A percentile compares a stretch with the other conserved stretches of the same genome.
phyloP scores from a whole-genome alignment of 2,329 filamentous ascomycete genomes.

The Niveomyces coronatus region DNA sequence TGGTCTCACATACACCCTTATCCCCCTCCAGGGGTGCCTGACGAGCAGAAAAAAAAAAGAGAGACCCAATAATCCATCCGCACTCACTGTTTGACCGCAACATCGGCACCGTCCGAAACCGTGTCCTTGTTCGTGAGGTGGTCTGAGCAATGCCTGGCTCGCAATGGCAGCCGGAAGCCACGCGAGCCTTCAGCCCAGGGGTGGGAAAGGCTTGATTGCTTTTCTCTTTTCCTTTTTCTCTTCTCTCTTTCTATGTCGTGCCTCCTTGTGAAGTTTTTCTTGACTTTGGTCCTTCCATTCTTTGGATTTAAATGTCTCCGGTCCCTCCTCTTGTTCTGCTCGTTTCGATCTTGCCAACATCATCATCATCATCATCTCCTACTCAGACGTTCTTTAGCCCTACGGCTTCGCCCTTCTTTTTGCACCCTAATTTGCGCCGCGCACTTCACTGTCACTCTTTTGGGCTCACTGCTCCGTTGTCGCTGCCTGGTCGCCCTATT shows the following conservation, averaged over 20 bases:
- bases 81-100: slow-evolving; percentile 9
- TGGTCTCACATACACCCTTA: neutral
- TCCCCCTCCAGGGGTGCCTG: neutral
- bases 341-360: neutral
- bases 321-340: neutral
- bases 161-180: slow-evolving; percentile 3
- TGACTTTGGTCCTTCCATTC: neutral
- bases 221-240: neutral
- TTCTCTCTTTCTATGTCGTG: slow-evolving; percentile 1
- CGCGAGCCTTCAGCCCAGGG: slow-evolving; percentile 6
- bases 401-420: neutral
- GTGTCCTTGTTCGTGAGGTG: slow-evolving; percentile 4
- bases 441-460: slow-evolving; percentile 1
- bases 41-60: no score
- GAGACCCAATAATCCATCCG: slow-evolving; percentile 3
- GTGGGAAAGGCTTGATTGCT: neutral
- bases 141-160: slow-evolving; percentile 9
- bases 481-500: neutral
- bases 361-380: neutral
- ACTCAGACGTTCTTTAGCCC: neutral
- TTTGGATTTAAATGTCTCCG: slow-evolving; percentile 6
- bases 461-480: slow-evolving; percentile 1
- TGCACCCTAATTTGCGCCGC: neutral
- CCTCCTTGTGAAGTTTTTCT: no score
- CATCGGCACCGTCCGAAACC: slow-evolving; percentile 5